Base-by-base conservation (phyloP, 2,329 filamentous ascomycete species). In the Cadophora sp. region DNA sequence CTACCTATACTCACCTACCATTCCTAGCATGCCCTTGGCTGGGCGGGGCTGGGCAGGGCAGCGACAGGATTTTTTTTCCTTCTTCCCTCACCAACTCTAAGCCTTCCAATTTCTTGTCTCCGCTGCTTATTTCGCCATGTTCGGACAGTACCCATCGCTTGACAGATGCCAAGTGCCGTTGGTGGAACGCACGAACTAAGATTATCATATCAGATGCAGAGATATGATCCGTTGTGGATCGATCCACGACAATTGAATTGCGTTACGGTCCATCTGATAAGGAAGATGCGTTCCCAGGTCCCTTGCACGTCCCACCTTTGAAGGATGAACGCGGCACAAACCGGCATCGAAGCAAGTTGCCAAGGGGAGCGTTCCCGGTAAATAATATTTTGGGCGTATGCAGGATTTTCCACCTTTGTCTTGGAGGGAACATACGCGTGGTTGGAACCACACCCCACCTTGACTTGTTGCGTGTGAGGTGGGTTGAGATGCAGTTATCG, bases 151-250 rank as follows among this genome's bases (percentile, higher is more conserved):
- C 36, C 50, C 50, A 53, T 39, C 27, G 9, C 47, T 55, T 65
- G 48, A 61, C 64, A 47, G 22, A 33, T 61, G 64, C 64, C 58
- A 65, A 65, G 47, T 48, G 16, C 39, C 8, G n/a, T 18, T 18
- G n/a, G n/a, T 36, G 33, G 1, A 4, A n/a, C 18, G n/a, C 43
- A 39, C 36, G 50, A 24, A 30, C 16, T 18, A 27, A 65, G 59
- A 24, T 65, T 30, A 30, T 30, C 27, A 30, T 55, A 65, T 67
- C 65, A 64, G 65, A 67, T 67, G 53, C 27, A 64, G 36, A 63
- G 65, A 66, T 66, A 66, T 53, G 63, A 65, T 61, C 58, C 43
- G 39, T 39, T 33, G 64, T 45, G 48, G 48, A 43, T 58, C 33
- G 6, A n/a, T 3, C 7, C n/a, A 14, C 7, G 27, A 33, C n/a